Evolutionary conservation across 1,284 basidiomycete genomes (phyloP).

Genomic region (Clitocybe nebularis): DNA sequence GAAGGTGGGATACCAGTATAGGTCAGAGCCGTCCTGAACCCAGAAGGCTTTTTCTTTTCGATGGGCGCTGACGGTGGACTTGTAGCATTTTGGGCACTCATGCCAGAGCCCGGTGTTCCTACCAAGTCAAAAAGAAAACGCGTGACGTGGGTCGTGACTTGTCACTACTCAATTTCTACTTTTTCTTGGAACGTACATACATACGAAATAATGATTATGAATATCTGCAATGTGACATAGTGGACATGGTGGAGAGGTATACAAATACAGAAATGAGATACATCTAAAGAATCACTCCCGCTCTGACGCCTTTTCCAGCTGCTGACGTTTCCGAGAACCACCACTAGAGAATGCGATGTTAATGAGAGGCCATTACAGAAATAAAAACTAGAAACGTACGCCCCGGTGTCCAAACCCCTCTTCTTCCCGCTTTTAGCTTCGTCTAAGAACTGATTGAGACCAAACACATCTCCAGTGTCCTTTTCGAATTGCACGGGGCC

Average conservation of each 20-base stretch:
- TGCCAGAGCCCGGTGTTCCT: constrained; percentile 13
- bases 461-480: constrained; percentile 96
- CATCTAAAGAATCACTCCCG: constrained; percentile 34
- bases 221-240: too few species aligned
- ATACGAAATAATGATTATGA: too few species aligned
- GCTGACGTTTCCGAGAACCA: constrained; percentile 67
- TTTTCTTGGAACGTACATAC: too few species aligned
- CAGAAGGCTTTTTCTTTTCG: constrained; percentile 29
- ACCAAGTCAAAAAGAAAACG: too few species aligned
- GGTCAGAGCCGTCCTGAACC: constrained; percentile 48
- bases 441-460: constrained; percentile 95
- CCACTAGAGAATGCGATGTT: constrained; percentile 34
- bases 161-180: too few species aligned
- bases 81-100: constrained; percentile 19
- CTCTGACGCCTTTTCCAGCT: constrained; percentile 64
- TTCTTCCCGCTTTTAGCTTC: constrained; percentile 94
- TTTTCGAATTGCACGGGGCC: constrained; percentile 99
- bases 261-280: constrained; percentile 13
- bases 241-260: too few species aligned
- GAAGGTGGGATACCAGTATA: constrained; percentile 68
- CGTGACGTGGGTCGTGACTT: too few species aligned
- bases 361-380: constrained; percentile 13
- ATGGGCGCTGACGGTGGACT: constrained; percentile 10
- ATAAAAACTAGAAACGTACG: constrained; percentile 42
- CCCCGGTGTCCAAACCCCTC: constrained; percentile 76